Evolutionary conservation across 2,329 filamentous ascomycete genomes (phyloP), one percentile per base, ranked within the genome.

Genomic region (Talaromyces verruculosus): DNA sequence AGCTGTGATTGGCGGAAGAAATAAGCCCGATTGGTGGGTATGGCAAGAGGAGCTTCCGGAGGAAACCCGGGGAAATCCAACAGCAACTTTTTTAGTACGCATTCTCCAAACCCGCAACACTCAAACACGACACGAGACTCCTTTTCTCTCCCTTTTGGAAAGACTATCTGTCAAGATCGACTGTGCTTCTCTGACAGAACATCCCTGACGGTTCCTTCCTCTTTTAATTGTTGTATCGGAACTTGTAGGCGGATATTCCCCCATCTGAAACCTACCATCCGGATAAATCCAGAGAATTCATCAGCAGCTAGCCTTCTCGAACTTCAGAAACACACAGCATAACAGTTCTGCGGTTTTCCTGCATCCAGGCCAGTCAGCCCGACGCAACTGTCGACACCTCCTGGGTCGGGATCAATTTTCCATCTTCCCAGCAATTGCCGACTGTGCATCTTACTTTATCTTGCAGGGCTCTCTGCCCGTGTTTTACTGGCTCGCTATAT

Each of bases 1-100:
- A 6, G n/a, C 15, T 37, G 35, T 45, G 62, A 64, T 64, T 64
- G 62, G 62, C 62, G 62, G 62, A 64, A 64, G 7, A 64, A 64
- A 28, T 64, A 8, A 35, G 25, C n/a, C 62, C 62, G 62, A 57
- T 58, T 64, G 62, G 62, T 64, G 62, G 62, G 60, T 19, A 53
- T 41, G n/a, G 17, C 45, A 62, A 28, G 60, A 25, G 51, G 39
- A 45, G 37, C 53, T 13, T 57, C 25, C 35, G 30, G 49, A 37
- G 30, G 45, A 19, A 64, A 57, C 61, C 61, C 61, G 61, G 51
- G 62, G 62, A 64, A 64, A 58, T 35, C 25, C 30, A 39, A 17
- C 13, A 25, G 17, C 49, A 57, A 39, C 53, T n/a, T 37, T 53
- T 33, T 53, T 53, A 53, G 49, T 30, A 22, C 33, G n/a, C 5